Evolutionary conservation across 2,329 filamentous ascomycete genomes (phyloP).

Genomic region (Penicillium janthinellum): DNA sequence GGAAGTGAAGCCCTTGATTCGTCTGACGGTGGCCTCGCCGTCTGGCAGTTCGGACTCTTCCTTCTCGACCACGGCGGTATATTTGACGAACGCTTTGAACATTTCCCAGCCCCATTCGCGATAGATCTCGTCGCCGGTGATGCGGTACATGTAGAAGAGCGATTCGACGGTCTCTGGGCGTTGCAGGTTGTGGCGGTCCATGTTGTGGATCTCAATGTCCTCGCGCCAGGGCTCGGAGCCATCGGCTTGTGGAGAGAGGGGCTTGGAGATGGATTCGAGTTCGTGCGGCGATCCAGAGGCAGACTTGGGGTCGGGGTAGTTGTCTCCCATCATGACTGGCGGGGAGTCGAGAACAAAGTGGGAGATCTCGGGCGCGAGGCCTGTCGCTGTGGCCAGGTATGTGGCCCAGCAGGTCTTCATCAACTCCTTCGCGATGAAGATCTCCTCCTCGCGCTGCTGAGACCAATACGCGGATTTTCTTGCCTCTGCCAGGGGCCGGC

Average conservation of each 20-base stretch:
- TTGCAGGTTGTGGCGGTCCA: conserved; percentile 91
- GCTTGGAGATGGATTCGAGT: conserved; percentile 36
- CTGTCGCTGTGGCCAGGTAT: conserved; percentile 87
- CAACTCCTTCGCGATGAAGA: conserved; percentile 82
- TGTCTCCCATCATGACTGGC: conserved; percentile 54
- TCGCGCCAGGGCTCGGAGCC: conserved; percentile 62
- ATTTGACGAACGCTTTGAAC: conserved; percentile 86
- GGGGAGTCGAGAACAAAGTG: conserved; percentile 79
- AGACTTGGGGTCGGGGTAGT: conserved; percentile 36
- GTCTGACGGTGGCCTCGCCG: conserved; percentile 11
- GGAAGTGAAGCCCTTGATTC: conserved; percentile 71
- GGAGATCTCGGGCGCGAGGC: conserved; percentile 91
- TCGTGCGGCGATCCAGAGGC: conserved; percentile 40
- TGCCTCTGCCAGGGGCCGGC: conserved; percentile 73
- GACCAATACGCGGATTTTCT: conserved; percentile 73
- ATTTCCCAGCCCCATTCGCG: conserved; percentile 98
- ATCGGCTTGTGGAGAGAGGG: conserved; percentile 34
- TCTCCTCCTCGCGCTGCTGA: conserved; percentile 79
- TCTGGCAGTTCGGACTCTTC: conserved; percentile 32
- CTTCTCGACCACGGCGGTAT: conserved; percentile 76
- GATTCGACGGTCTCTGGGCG: conserved; percentile 96
- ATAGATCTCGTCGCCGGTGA: conserved; percentile 86
- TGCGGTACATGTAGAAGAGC: conserved; percentile 97
- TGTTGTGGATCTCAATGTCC: conserved; percentile 77
- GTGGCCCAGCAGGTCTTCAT: conserved; percentile 98